Evolutionary conservation across 2,329 filamentous ascomycete genomes (phyloP), one percentile per base, ranked within the genome.

Genomic region (Alternaria postmessia): DNA sequence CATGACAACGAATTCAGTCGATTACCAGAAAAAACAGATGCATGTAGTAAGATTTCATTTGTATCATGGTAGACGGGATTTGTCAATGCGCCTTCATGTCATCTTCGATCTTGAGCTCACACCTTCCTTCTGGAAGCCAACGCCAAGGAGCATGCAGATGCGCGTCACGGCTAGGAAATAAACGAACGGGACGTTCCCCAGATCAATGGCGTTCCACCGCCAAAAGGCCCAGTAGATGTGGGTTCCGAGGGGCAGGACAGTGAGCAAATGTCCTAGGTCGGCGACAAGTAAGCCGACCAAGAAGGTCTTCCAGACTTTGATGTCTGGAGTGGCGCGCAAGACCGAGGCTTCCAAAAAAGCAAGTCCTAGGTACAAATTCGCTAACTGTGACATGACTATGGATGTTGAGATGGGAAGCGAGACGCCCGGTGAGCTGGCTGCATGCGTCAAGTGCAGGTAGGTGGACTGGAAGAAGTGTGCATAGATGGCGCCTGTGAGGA

Each of bases 331-430:
- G 16, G 86, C 83, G 42, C 92, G 88, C 65, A 94, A 83, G 12
- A 94, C 88, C 24, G 93, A 79, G 2, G 90, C 90, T 79, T 95
- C 91, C 79, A 91, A 92, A 71, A 94, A 79, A 56, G 90, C 87
- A 77, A 94, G 92, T 59, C 91, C 85, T 39, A 94, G 78, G 79
- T 94, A 94, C 63, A 94, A 82, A 78, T 93, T 94, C 43, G 89
- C 90, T 32, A 94, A 85, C 79, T 94, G 91, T 18, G 88, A 87
- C 69, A 94, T 82, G 41, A 88, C 87, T 59, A 93, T 87, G 9
- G 86, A 85, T 1, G 89, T 90, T 41, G 84, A 85, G 36, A 85
- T 79, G 1, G 90, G 87, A 7, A 89, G 76, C 24, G 71, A 71
- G 28, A 75, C 54, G 64, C 80, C 64, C 59, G 84, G 78, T 3